Base-by-base conservation (phyloP, 1,284 basidiomycete species). In the Ustilago esculenta region DNA sequence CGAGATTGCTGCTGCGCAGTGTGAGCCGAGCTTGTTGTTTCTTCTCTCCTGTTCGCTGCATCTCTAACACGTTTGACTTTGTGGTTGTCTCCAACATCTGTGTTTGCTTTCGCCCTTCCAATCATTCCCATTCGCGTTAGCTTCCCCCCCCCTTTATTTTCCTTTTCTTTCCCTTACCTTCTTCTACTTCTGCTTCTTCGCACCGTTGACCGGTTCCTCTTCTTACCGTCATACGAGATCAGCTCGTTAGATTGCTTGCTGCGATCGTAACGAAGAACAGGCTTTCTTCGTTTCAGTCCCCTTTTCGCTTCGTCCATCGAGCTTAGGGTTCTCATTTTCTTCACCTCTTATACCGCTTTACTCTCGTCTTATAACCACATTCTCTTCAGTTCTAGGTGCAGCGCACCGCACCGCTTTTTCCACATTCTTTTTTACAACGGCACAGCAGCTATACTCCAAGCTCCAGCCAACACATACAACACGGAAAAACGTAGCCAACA, bases 391-490 rank as follows among this genome's bases (percentile, higher is more conserved):
- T 29, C 12, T 9, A 5, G 61, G 61, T 66, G 61, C 67, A 44
- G 61, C 48, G 37, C 66, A 52, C 47, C 59, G 11, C n/a, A 23
- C 27, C n/a, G n/a, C n/a, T n/a, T n/a, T n/a, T n/a, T 5, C 27
- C 23, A 24, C 41, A 35, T 39, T 42, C 49, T n/a, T 54, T 43
- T 50, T 18, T 8, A 18, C 34, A 33, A 24, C 25, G 14, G 47
- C 21, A 25, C 29, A n/a, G 35, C 42, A 41, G 4, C 12, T n/a
- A n/a, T n/a, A n/a, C n/a, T n/a, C n/a, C n/a, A n/a, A n/a, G n/a
- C n/a, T n/a, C n/a, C n/a, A n/a, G n/a, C n/a, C n/a, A n/a, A n/a
- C n/a, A 29, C 11, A 9, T 15, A 21, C n/a, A 29, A 15, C 30
- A 9, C 25, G n/a, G n/a, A n/a, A 18, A 9, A 9, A 35, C 12